phyloP scores from a whole-genome alignment of 352 stramenopile species.

The Pythium dissotocum region DNA sequence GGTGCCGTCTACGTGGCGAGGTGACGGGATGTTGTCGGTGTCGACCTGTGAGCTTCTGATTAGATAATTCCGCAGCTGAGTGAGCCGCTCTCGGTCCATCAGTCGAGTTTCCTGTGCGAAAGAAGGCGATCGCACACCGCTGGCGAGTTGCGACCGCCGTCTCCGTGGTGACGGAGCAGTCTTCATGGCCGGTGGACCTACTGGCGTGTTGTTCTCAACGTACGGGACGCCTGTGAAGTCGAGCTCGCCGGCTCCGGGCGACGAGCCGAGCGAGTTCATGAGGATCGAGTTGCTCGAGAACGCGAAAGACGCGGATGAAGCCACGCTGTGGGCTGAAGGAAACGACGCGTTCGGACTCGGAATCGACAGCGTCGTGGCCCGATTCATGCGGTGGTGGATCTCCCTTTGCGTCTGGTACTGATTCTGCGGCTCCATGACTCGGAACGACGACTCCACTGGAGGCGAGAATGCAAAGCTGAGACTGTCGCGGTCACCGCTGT shows the following conservation, averaged over 20 bases:
- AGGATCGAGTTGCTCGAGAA: conserved; percentile 12
- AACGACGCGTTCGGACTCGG: conserved; percentile 7
- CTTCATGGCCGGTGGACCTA: neutral
- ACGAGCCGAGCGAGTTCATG: conserved; percentile 9
- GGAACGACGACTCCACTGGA: neutral
- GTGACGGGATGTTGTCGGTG: neutral
- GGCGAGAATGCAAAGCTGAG: neutral
- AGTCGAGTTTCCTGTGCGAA: neutral
- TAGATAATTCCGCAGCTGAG: conserved; percentile 22
- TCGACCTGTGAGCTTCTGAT: conserved; percentile 6
- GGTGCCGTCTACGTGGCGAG: neutral
- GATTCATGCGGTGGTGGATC: neutral
- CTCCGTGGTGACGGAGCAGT: neutral
- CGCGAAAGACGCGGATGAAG: neutral
- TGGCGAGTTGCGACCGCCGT: neutral
- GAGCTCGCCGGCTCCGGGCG: neutral
- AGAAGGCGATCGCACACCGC: conserved; percentile 1
- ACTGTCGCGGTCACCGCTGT: neutral
- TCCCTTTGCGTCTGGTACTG: neutral
- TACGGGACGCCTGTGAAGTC: conserved; percentile 14
- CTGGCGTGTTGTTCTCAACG: conserved; percentile 12
- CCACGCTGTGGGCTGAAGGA: neutral
- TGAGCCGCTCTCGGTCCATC: conserved; percentile 20
- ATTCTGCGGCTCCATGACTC: neutral
- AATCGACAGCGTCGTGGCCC: conserved; percentile 14